Evolutionary conservation across 1,284 basidiomycete genomes (phyloP).

Genomic region (Tilletia caries): DNA sequence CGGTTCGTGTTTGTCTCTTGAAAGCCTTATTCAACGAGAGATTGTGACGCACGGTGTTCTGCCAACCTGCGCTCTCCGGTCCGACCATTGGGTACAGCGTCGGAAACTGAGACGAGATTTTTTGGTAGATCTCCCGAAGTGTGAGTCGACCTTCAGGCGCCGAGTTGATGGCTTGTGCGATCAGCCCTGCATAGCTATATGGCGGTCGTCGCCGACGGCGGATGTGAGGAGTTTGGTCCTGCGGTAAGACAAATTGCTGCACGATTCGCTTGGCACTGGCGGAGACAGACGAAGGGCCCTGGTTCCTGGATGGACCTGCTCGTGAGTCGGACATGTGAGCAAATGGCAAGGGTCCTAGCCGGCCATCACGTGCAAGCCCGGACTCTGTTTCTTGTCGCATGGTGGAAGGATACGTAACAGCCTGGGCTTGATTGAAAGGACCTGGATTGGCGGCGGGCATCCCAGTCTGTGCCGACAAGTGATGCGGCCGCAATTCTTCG

Average conservation of each 20-base stretch:
- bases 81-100: slow-evolving; percentile 37
- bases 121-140: slow-evolving; percentile 45
- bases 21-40: slow-evolving; percentile 44
- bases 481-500: neutral
- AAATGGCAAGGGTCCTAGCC: neutral
- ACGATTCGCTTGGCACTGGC: neutral
- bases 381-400: too few relatives aligned
- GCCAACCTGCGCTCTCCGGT: slow-evolving; percentile 43
- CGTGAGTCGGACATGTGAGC: neutral
- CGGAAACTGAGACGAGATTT: slow-evolving; percentile 41
- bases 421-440: neutral
- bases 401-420: too few relatives aligned
- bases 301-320: neutral
- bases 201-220: slow-evolving; percentile 38
- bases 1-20: slow-evolving; percentile 37
- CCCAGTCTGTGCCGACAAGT: neutral
- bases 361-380: too few relatives aligned
- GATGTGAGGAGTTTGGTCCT: slow-evolving; percentile 37
- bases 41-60: slow-evolving; percentile 48
- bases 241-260: slow-evolving; percentile 9
- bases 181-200: slow-evolving; percentile 45
- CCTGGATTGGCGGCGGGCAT: neutral
- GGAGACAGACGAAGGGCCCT: neutral
- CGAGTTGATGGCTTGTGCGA: slow-evolving; percentile 46
- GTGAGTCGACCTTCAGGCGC: slow-evolving; percentile 41